Percentiles rank a stretch among this genome's conserved stretches.
Evolutionary conservation across 768 basidiomycete genomes (phyloP).

Genomic region (Mycena belliarum): DNA sequence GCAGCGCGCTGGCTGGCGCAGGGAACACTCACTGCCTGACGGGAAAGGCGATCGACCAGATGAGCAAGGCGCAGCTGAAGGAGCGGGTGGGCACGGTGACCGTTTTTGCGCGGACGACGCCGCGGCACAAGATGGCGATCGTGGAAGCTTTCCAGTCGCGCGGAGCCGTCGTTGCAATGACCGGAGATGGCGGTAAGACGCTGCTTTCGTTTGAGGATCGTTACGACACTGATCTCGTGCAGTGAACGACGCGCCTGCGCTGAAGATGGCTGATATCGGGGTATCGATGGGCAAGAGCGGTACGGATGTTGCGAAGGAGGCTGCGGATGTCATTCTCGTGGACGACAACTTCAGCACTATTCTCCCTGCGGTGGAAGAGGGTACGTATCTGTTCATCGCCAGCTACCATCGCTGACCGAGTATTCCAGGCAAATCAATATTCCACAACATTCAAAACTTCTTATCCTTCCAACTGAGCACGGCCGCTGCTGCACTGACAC

Average conservation of each 20-base stretch:
- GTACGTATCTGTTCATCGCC: conserved; percentile 36
- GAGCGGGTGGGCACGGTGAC: conserved; percentile 81
- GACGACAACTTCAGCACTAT: conserved; percentile 98
- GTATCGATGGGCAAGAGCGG: conserved; percentile 98
- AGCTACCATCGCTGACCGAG: conserved; percentile 12
- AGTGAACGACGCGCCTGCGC: conserved; percentile 95
- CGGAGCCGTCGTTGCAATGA: conserved; percentile 95
- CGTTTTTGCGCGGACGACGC: conserved; percentile 95
- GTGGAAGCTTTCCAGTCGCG: conserved; percentile 90
- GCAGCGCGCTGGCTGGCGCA: conserved; percentile 14
- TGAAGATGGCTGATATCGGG: conserved; percentile 98
- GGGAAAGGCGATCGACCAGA: conserved; percentile 81
- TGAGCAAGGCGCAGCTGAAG: conserved; percentile 78
- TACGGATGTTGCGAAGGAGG: conserved; percentile 99
- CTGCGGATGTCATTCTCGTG: conserved; percentile 94
- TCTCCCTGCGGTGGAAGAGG: conserved; percentile 91
- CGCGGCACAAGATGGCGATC: conserved; percentile 97
- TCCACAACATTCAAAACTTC: conserved; percentile 99
- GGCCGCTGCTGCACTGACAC: conserved; percentile 91
- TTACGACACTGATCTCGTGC: not conserved
- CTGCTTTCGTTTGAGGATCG: not conserved
- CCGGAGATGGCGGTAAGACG: conserved; percentile 86
- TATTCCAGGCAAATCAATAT: conserved; percentile 85
- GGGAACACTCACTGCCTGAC: conserved; percentile 58
- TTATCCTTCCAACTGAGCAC: conserved; percentile 96